Evolutionary conservation across 208 protist genomes (phyloP).

Genomic region (Trypanosoma brucei): DNA sequence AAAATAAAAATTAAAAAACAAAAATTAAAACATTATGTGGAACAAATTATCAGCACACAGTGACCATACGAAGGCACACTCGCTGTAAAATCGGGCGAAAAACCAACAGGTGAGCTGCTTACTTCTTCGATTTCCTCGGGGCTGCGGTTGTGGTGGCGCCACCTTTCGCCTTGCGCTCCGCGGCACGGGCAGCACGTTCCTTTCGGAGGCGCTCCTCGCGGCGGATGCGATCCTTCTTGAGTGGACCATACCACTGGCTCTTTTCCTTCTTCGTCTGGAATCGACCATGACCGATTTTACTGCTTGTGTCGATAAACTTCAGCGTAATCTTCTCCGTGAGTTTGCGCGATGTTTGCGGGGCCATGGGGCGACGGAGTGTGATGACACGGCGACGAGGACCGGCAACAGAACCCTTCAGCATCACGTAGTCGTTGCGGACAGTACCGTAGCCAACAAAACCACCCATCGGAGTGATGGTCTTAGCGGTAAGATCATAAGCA

Average conservation of each 20-base stretch:
- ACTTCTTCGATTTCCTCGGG: constrained; percentile 26
- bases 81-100: not conserved
- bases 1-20: too few species aligned
- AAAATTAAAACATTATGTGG: too few species aligned
- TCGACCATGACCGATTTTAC: constrained; percentile 98
- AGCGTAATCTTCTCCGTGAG: constrained; percentile 91
- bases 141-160: constrained; percentile 10
- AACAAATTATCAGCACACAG: not conserved
- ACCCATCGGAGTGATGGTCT: constrained; percentile 99
- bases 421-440: constrained; percentile 97
- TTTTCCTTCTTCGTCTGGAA: constrained; percentile 99
- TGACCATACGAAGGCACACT: not conserved
- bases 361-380: constrained; percentile 97
- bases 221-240: constrained; percentile 91
- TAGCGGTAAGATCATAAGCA: constrained; percentile 97
- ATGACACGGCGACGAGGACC: constrained; percentile 96
- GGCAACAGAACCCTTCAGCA: constrained; percentile 95
- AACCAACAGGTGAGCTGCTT: not conserved
- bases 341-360: constrained; percentile 75
- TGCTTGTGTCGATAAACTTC: constrained; percentile 99
- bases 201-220: constrained; percentile 79
- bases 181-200: constrained; percentile 75
- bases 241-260: constrained; percentile 93
- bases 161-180: constrained; percentile 62
- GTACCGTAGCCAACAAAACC: constrained; percentile 99